Evolutionary conservation across 352 stramenopile genomes (phyloP), one percentile per base, ranked within the genome.

Genomic region (Phytophthora uliginosa): DNA sequence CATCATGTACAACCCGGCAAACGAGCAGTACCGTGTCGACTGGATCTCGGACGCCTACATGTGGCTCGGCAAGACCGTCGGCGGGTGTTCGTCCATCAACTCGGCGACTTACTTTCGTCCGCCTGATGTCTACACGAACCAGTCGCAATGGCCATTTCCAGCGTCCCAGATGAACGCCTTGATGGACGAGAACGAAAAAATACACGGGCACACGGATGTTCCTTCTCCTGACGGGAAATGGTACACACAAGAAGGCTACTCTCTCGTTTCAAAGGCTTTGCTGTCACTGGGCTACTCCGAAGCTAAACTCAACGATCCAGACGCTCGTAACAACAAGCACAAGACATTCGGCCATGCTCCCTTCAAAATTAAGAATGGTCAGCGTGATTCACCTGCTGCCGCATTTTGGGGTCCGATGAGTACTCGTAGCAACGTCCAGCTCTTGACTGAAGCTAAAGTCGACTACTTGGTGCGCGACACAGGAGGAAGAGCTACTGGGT

Each of bases 31-130:
- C 58, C 73, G 76, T 5, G 69, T 85, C 4, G 79, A 91, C 70
- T 90, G 67, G 71, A 67, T 90, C 64, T 65, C 61, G 9, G 82
- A 75, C 26, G 69, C 67, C 13, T 78, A 84, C 68, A 81, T 85
- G 73, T 91, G 74, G 66, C 78, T 91, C 7, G 88, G 89, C 63
- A 95, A 95, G 66, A 82, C 85, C 33, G 73, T 97, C 3, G 92
- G 90, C 56, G 92, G 91, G 10, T 95, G 82, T 63, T 94, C 81
- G 55, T 90, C 82, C n/a, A 89, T 96, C 59, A 97, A 97, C 69
- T 90, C 71, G n/a, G 87, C 88, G 64, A 82, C 96, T 3, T 95
- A 95, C 80, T 89, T 96, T 26, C 85, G 89, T n/a, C 80, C 83
- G 9, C 73, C 85, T 33, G 81, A 92, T 62, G 66, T 53, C 4